phyloP scores from a whole-genome alignment of 2,329 filamentous ascomycete genomes.

The Onygenales sp. region DNA sequence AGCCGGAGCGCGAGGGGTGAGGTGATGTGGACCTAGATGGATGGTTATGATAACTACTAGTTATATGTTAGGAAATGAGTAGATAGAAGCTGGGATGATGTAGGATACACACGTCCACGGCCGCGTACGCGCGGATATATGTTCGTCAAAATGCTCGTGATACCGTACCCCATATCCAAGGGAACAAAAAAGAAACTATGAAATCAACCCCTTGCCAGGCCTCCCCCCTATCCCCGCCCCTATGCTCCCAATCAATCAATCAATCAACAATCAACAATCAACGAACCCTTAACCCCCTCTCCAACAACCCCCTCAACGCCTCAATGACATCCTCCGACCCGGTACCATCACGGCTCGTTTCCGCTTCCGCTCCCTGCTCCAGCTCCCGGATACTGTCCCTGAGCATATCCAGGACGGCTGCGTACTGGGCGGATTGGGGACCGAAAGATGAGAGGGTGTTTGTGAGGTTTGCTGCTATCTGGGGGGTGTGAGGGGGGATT shows the following conservation, averaged over 20 bases:
- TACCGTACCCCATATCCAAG: too few species aligned
- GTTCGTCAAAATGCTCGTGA: too few species aligned
- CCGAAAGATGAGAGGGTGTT: conserved; percentile 33
- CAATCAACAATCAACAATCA: background rate
- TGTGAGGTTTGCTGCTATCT: conserved; percentile 34
- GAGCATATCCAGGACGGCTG: conserved; percentile 26
- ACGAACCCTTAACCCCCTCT: conserved; percentile 3
- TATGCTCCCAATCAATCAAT: background rate
- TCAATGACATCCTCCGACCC: background rate
- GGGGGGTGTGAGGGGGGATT: background rate
- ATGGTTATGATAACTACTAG: too few species aligned
- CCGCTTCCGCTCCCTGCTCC: conserved; percentile 5
- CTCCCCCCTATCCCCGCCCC: background rate
- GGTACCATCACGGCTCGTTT: background rate
- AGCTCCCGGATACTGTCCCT: conserved; percentile 24
- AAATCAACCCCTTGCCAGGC: background rate
- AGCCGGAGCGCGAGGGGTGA: too few species aligned
- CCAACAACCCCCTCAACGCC: conserved; percentile 6
- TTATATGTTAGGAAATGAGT: too few species aligned
- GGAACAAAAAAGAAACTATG: too few species aligned
- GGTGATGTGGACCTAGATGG: too few species aligned
- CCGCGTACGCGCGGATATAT: too few species aligned
- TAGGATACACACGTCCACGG: too few species aligned
- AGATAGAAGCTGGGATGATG: too few species aligned
- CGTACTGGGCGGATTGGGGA: conserved; percentile 27